Percentiles rank a stretch among this genome's conserved stretches.
phyloP scores from a whole-genome alignment of 2,329 filamentous ascomycete species.

The Cytospora mali region DNA sequence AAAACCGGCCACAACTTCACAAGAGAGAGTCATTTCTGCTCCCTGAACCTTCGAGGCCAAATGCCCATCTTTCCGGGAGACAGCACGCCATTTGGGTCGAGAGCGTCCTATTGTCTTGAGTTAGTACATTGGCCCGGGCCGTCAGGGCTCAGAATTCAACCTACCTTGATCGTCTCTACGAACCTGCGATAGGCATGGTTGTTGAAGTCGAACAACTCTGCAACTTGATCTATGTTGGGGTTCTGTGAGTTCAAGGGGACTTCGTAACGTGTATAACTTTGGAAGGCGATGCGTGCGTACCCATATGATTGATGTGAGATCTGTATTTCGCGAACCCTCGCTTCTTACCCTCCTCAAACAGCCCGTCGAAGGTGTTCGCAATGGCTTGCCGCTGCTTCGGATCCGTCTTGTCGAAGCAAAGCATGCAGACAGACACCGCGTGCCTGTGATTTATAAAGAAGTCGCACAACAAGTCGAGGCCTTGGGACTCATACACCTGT shows the following conservation, averaged over 20 bases:
- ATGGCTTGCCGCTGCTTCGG: slow-evolving; percentile 41
- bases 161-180: slow-evolving; percentile 43
- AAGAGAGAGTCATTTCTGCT: no score
- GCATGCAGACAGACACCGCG: slow-evolving; percentile 51
- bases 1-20: no score
- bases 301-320: slow-evolving; percentile 45
- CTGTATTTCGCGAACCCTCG: slow-evolving; percentile 44
- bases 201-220: slow-evolving; percentile 44
- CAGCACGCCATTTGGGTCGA: slow-evolving; percentile 38
- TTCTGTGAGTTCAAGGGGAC: slow-evolving; percentile 1
- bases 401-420: slow-evolving; percentile 49
- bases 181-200: slow-evolving; percentile 43
- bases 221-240: slow-evolving; percentile 38
- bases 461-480: slow-evolving; percentile 49
- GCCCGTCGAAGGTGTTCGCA: slow-evolving; percentile 38
- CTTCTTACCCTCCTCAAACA: slow-evolving; percentile 40
- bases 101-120: slow-evolving; percentile 34
- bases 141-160: background rate
- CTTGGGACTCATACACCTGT: slow-evolving; percentile 44
- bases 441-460: slow-evolving; percentile 53
- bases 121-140: background rate
- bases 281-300: slow-evolving; percentile 31
- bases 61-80: slow-evolving; percentile 44
- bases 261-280: rapidly evolving
- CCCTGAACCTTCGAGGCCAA: slow-evolving; percentile 33